Base-by-base conservation (phyloP, 1,139 yeast genomes). In the Hansenula sp. region DNA sequence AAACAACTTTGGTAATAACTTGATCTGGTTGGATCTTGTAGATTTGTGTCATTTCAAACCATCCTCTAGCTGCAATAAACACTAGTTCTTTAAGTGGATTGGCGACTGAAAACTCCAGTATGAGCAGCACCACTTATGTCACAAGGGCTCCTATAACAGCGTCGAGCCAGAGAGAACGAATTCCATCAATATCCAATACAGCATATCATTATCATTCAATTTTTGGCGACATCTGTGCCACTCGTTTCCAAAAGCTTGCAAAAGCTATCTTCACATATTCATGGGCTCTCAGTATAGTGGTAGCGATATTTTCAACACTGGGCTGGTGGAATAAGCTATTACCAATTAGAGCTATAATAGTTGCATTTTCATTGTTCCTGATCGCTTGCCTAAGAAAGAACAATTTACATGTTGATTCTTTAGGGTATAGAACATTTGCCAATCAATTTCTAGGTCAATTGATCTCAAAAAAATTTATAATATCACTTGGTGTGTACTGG, bases 401-500 rank as follows among this genome's bases (percentile, higher is more conserved):
- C 33, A 71, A 74, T 40, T 56, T 81, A 33, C 77, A 76, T 33
- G 82, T 81, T 6, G 76, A 76, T 27, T 73, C 69, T 45, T 58
- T 79, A 2, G 68, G 70, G 4, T 72, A 74, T 51, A 74, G 78
- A 43, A 79, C 81, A 13, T 61, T 75, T 40, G 66, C 74, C 1
- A 69, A 71, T 19, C 81, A 76, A 43, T 51, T 79, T 1, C 55
- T 72, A 35, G 73, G 77, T 15, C 72, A 78, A 19, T 42, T 81
- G n/a, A 48, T 72, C 18, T 68, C 77, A 11, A 59, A 62, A 36
- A 68, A 66, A 40, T 76, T 70, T 47, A 45, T 72, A 29, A 59
- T 67, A 21, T 65, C 67, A 34, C 55, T 64, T 16, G 49, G 60
- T 3, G 70, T 68, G 15, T 79, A 71, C 59, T 53, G 56, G 38